A percentile compares a stretch with the other conserved stretches of the same genome.
These are phyloP conservation scores for Zarea fungicola DNA, from an alignment of 2,329 filamentous ascomycete species.

Conservation along the genomic window DNA sequence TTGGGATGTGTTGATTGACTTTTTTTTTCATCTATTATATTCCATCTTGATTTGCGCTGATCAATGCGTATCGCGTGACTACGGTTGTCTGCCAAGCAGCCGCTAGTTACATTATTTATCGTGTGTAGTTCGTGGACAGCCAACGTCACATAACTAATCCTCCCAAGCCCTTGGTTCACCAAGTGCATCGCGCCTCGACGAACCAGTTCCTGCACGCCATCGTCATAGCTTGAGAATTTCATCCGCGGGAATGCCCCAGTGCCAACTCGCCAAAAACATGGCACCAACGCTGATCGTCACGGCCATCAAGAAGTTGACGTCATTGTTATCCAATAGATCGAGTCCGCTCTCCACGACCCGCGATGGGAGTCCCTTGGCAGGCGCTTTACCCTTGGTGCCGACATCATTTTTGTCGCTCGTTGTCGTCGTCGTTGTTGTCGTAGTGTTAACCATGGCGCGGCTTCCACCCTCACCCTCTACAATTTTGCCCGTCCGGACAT, in stretches of 20 bases:
- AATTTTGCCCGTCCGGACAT: slow-evolving; percentile 77
- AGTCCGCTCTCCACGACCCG: slow-evolving; percentile 59
- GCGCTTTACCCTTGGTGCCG: slow-evolving; percentile 40
- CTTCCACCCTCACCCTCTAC: slow-evolving; percentile 78
- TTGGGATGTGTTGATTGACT: too few relatives aligned
- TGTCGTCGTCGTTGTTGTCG: slow-evolving; percentile 29
- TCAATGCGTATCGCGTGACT: too few relatives aligned
- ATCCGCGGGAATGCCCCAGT: slow-evolving; percentile 51
- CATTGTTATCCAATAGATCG: slow-evolving; percentile 89
- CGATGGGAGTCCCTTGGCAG: slow-evolving; percentile 44
- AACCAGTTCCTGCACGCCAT: too few relatives aligned
- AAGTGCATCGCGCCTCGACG: too few relatives aligned
- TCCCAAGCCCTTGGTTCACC: too few relatives aligned
- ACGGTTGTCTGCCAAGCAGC: too few relatives aligned
- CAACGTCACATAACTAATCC: too few relatives aligned
- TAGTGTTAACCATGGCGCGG: slow-evolving; percentile 45
- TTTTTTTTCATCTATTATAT: too few relatives aligned
- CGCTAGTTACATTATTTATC: too few relatives aligned
- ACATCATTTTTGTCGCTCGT: slow-evolving; percentile 35
- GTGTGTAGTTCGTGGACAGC: too few relatives aligned
- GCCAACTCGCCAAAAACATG: slow-evolving; percentile 61
- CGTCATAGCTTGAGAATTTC: slow-evolving; percentile 26
- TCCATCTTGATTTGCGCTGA: too few relatives aligned
- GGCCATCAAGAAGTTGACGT: slow-evolving; percentile 92
- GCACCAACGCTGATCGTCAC: slow-evolving; percentile 71